Base-by-base conservation (phyloP, 495 filamentous ascomycete species). In the Penicillium coffeae region DNA sequence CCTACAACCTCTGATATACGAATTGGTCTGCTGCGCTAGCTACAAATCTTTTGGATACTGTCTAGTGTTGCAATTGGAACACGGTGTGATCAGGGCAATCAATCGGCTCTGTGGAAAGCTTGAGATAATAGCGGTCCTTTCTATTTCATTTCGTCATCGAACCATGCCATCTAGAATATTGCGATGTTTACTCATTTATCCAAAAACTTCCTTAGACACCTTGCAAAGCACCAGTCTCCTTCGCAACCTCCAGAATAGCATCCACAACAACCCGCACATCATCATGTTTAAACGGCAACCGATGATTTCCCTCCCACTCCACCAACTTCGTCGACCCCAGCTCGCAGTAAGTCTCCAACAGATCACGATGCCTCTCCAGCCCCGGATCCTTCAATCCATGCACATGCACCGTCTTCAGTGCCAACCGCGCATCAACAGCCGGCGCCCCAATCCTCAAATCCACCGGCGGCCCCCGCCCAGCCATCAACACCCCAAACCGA, bases 381-480 rank as follows among this genome's bases (percentile, higher is more conserved):
- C 37, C 34, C 12, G 36, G 22, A 41, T 48, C 45, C 19, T 8
- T 10, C 10, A 41, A 5, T 5, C 45, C 45, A 41, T 48, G 45
- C 8, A 48, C 25, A 48, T 48, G 45, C 14, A 48, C 20, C 16
- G 45, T 48, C 10, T 30, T 43, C 8, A 19, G 8, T 16, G 3
- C 38, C 38, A 21, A 40, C 15, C 8, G 14, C 15, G 38, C 38
- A 14, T 21, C 42, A 20, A 14, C 42, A 8, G n/a, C n/a, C n/a
- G 30, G 30, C 21, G 44, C 10, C 8, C 15, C 22, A 2, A 56
- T 35, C 8, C 48, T 37, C 10, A 36, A 21, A 45, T 75, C 73
- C 16, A 83, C 53, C 44, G 61, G 62, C 1, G 83, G 83, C 16
- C 63, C 74, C 7, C 80, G 66, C 0, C 80, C 82, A 0, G 83